These are phyloP conservation scores for Eucalyptus albens DNA, from an alignment of 345 rosid species.

Conservation along the genomic window DNA sequence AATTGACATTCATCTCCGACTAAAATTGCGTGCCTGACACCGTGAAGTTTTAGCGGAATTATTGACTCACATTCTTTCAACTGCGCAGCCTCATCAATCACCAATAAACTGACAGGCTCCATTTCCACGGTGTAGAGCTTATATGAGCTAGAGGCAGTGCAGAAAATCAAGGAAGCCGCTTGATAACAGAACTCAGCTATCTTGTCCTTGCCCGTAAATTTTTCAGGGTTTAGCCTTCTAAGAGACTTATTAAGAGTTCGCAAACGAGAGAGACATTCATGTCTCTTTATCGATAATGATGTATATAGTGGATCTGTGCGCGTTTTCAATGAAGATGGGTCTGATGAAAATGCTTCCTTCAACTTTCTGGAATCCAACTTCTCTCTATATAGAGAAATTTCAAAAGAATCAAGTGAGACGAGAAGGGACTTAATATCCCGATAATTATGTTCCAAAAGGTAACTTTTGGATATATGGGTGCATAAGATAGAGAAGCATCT, in stretches of 20 bases:
- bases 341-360: neutral
- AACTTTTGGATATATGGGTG: neutral
- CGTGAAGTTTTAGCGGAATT: neutral
- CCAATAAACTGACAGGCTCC: neutral
- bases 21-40: neutral
- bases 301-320: neutral
- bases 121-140: neutral
- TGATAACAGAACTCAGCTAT: neutral
- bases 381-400: neutral
- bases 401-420: neutral
- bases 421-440: neutral
- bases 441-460: neutral
- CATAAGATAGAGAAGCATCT: neutral
- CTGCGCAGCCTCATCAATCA: neutral
- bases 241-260: neutral
- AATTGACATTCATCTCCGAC: neutral
- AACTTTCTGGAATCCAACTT: neutral
- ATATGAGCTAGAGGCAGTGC: neutral
- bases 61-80: neutral
- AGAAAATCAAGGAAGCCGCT: neutral
- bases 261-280: neutral
- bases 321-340: neutral
- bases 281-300: neutral
- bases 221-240: neutral
- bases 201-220: neutral